These are phyloP conservation scores for Sclerotinia trifoliorum DNA, from an alignment of 2,329 filamentous ascomycete species.

Conservation along the genomic window DNA sequence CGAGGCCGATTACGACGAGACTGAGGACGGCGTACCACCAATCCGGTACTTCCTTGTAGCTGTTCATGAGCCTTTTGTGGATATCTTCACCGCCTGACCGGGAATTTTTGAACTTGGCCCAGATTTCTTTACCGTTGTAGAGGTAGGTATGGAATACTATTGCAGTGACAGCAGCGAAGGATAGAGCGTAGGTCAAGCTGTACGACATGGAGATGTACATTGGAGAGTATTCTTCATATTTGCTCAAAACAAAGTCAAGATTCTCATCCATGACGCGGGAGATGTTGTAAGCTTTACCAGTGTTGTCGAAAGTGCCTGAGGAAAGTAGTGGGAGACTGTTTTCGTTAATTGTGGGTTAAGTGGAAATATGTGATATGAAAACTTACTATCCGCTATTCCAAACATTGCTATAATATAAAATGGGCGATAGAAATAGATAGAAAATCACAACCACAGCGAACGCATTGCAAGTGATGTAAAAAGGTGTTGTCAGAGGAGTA, in stretches of 20 bases:
- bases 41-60: constrained; percentile 48
- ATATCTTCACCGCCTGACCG: constrained; percentile 42
- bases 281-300: constrained; percentile 61
- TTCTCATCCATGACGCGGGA: constrained; percentile 55
- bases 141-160: constrained; percentile 66
- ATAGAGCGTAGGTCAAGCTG: constrained; percentile 56
- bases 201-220: constrained; percentile 10
- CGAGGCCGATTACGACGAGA: constrained; percentile 49
- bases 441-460: neutral
- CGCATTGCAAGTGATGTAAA: constrained; percentile 7
- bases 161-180: constrained; percentile 71
- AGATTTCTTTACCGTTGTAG: constrained; percentile 65
- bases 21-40: constrained; percentile 54
- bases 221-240: constrained; percentile 11
- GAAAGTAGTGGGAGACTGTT: constrained; percentile 6
- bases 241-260: constrained; percentile 34
- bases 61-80: constrained; percentile 50
- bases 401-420: constrained; percentile 61
- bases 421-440: constrained; percentile 3
- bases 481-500: constrained; percentile 57
- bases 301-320: constrained; percentile 54
- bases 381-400: constrained; percentile 58
- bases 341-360: neutral
- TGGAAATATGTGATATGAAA: neutral
- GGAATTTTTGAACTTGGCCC: constrained; percentile 10